These are phyloP conservation scores for Patellifolia procumbens DNA, from an alignment of 179 eudicot species.

Conservation along the genomic window DNA sequence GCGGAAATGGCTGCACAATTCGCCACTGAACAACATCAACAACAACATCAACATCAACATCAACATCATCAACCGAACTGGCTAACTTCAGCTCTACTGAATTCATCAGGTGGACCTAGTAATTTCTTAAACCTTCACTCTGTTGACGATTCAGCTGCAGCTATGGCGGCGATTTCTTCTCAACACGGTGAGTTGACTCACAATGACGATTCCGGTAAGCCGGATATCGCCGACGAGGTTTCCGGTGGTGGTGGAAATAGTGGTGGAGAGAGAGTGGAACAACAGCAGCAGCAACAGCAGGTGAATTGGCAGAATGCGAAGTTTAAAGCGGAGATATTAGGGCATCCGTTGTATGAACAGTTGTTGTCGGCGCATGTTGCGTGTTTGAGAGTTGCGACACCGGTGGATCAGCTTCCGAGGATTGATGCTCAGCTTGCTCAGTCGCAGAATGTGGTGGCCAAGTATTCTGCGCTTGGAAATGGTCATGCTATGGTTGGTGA, in stretches of 20 bases:
- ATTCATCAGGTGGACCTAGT: conserved; percentile 20
- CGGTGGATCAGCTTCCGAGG: conserved; percentile 76
- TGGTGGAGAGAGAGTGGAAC: conserved; percentile 22
- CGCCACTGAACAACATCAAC: conserved; percentile 23
- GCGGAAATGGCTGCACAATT: conserved; percentile 37
- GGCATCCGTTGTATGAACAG: conserved; percentile 73
- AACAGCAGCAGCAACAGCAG: conserved; percentile 25
- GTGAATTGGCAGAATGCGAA: conserved; percentile 65
- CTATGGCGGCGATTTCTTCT: conserved; percentile 29
- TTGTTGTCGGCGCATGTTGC: conserved; percentile 68
- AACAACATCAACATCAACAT: not conserved
- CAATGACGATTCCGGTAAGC: conserved; percentile 28
- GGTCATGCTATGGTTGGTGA: conserved; percentile 30
- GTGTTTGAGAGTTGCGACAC: conserved; percentile 69
- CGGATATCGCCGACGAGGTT: conserved; percentile 30
- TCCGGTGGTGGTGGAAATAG: conserved; percentile 20
- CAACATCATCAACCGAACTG: conserved; percentile 50
- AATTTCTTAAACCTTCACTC: conserved; percentile 58
- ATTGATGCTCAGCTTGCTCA: conserved; percentile 68
- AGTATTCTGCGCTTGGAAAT: conserved; percentile 44
- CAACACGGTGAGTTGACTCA: conserved; percentile 27
- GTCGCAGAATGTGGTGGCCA: conserved; percentile 61
- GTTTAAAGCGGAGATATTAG: conserved; percentile 51
- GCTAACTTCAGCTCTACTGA: conserved; percentile 59
- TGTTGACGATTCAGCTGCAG: conserved; percentile 46